phyloP scores from a whole-genome alignment of 164 flowering plant species.

The Cinnamomum micranthum region DNA sequence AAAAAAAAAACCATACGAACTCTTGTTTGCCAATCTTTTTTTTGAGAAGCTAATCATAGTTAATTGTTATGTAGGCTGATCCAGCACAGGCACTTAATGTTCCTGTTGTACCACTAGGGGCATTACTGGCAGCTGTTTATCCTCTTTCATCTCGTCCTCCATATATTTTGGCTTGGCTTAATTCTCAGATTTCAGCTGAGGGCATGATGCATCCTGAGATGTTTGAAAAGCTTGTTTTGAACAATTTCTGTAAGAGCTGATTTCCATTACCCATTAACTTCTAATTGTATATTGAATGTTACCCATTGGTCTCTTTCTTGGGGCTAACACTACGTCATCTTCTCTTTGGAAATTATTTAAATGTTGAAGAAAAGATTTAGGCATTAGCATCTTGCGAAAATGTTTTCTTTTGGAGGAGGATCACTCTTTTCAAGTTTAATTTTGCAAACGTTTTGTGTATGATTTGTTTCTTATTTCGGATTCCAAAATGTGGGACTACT shows the following conservation, averaged over 20 bases:
- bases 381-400: too few relatives aligned
- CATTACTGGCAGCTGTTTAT: constrained; percentile 73
- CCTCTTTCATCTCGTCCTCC: constrained; percentile 88
- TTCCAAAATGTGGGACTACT: too few relatives aligned
- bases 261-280: not conserved
- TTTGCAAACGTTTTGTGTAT: too few relatives aligned
- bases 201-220: constrained; percentile 97
- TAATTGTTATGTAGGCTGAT: constrained; percentile 61
- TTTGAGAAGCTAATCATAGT: not conserved
- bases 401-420: too few relatives aligned
- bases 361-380: too few relatives aligned
- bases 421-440: too few relatives aligned
- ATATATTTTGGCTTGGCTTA: constrained; percentile 81
- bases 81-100: constrained; percentile 96
- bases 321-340: too few relatives aligned
- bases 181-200: constrained; percentile 70
- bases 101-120: constrained; percentile 89
- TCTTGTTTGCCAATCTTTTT: not conserved
- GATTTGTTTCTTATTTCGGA: too few relatives aligned
- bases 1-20: too few relatives aligned
- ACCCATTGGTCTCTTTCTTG: too few relatives aligned
- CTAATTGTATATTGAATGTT: not conserved
- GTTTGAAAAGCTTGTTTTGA: constrained; percentile 77
- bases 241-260: constrained; percentile 92
- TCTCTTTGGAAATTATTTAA: too few relatives aligned